These are phyloP conservation scores for Coemansia asiatica DNA, from an alignment of 192 early-diverging fungal species.

Conservation along the genomic window DNA sequence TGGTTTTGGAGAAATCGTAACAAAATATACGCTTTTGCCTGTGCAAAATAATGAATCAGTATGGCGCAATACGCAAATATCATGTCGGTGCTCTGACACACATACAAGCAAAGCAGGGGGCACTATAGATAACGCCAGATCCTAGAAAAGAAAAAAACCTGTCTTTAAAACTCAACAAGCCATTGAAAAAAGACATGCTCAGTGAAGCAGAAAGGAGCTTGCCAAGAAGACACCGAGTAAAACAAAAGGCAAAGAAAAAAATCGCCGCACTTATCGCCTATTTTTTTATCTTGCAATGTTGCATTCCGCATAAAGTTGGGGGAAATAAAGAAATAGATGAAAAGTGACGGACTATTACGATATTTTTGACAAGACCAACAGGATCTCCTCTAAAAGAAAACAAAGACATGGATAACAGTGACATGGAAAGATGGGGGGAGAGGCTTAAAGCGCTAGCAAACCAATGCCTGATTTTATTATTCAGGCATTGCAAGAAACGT, in stretches of 20 bases:
- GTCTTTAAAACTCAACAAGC: not conserved
- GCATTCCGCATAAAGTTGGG: not conserved
- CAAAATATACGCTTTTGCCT: no score
- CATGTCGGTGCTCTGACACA: slow-evolving; percentile 3
- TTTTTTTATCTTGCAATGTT: not conserved
- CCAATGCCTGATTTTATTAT: no score
- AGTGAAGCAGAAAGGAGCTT: not conserved
- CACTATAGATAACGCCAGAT: no score
- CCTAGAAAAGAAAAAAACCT: no score
- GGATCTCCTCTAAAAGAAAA: not conserved
- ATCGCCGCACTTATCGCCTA: not conserved
- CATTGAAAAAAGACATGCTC: not conserved
- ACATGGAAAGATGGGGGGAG: no score
- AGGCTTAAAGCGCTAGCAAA: no score
- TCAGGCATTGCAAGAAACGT: not conserved
- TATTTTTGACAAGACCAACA: not conserved
- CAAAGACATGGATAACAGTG: not conserved
- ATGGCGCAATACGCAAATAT: slow-evolving; percentile 17
- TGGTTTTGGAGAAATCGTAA: no score
- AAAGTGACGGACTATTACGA: not conserved
- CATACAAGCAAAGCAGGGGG: no score
- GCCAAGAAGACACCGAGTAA: not conserved
- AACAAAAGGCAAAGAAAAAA: not conserved
- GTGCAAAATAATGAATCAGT: not conserved
- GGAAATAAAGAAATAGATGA: no score